phyloP scores from a whole-genome alignment of 345 rosid genomes.

The Lepidium africanum region DNA sequence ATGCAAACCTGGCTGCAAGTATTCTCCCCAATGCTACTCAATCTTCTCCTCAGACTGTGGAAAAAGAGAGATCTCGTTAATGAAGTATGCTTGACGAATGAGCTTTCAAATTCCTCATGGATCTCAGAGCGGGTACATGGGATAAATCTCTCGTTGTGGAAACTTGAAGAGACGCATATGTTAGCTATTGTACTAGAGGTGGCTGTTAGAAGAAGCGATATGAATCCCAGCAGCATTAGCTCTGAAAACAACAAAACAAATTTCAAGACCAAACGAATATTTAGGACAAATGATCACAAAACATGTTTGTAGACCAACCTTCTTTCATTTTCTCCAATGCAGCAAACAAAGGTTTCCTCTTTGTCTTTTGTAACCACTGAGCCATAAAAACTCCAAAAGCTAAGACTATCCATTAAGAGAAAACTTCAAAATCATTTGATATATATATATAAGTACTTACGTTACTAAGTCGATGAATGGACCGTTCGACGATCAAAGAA shows the following conservation, averaged over 20 bases:
- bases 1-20: conserved; percentile 54
- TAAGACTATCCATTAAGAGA: not conserved
- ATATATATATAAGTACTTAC: conserved; percentile 36
- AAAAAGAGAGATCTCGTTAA: conserved; percentile 24
- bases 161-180: conserved; percentile 72
- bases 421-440: not conserved
- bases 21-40: conserved; percentile 33
- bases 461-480: conserved; percentile 60
- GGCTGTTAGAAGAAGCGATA: conserved; percentile 85
- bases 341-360: conserved; percentile 67
- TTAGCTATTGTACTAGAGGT: conserved; percentile 62
- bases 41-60: conserved; percentile 41
- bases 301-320: conserved; percentile 34
- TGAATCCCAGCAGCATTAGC: conserved; percentile 92
- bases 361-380: conserved; percentile 71
- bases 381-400: conserved; percentile 14
- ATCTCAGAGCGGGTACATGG: conserved; percentile 61
- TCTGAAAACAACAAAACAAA: conserved; percentile 31
- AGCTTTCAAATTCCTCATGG: conserved; percentile 33
- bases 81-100: conserved; percentile 40
- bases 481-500: conserved; percentile 76
- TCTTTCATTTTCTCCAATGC: conserved; percentile 93
- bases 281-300: not conserved
- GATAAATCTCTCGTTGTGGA: conserved; percentile 52
- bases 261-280: not conserved